These are phyloP conservation scores for Cenchrus americanus DNA, from an alignment of 176 grass and related monocot species.

Conservation along the genomic window DNA sequence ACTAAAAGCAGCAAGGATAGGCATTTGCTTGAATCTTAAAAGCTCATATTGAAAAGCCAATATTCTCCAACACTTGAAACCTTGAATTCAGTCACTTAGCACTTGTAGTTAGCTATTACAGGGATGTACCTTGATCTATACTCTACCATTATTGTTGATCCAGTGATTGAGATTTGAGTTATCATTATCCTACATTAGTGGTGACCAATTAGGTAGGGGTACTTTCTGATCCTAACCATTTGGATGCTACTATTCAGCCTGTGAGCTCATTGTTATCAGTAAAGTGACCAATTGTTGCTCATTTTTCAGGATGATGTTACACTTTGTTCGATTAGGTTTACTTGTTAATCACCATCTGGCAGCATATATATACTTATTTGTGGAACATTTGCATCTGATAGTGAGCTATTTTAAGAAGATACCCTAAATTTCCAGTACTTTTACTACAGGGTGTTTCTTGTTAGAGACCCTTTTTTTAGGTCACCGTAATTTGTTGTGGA, in stretches of 20 bases:
- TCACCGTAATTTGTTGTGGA: background rate
- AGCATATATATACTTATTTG: background rate
- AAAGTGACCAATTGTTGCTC: background rate
- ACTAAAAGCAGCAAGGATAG: background rate
- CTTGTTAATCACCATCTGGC: no score
- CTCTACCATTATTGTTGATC: background rate
- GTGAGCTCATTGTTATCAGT: background rate
- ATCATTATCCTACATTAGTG: background rate
- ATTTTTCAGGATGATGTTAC: background rate
- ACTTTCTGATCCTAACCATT: background rate
- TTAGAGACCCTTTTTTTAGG: slow-evolving; percentile 2
- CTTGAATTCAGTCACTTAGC: background rate
- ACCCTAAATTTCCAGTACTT: background rate
- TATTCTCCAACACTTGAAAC: background rate
- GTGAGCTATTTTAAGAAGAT: background rate
- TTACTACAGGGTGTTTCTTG: background rate
- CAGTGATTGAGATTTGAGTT: background rate
- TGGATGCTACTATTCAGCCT: background rate
- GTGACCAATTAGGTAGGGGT: background rate
- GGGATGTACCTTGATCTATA: background rate
- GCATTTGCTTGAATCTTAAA: background rate
- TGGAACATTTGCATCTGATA: no score
- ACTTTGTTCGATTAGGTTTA: no score
- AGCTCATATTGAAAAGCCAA: background rate
- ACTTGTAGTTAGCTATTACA: background rate